Evolutionary conservation across 352 stramenopile genomes (phyloP), one percentile per base, ranked within the genome.

Genomic region (Phytopythium vexans): DNA sequence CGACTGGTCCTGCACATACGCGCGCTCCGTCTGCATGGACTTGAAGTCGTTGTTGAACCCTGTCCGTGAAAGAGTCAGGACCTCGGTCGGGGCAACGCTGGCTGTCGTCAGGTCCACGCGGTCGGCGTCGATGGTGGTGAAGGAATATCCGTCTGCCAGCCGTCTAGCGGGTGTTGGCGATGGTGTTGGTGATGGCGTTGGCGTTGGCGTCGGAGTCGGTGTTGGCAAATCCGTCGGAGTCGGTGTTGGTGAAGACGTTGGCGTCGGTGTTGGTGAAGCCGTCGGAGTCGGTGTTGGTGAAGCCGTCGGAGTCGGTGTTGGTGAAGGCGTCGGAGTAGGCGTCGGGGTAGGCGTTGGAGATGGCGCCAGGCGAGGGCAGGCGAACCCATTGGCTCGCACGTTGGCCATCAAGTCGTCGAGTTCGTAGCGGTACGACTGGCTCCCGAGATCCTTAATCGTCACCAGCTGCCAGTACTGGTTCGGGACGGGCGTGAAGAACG

Each of bases 401-500:
- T 74, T 74, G 27, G 27, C 27, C 12, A 74, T 53, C 9, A 74
- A 49, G 6, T 68, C 49, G 38, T 70, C 54, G 10, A 60, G 65
- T 27, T 70, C 16, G 56, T 72, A 69, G n/a, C 56, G 14, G 56
- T 72, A 72, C 12, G 60, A 69, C 8, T 58, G 47, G 10, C 34
- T n/a, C 3, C 64, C 60, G 7, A 72, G 56, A 10, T 62, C 54
- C n/a, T 66, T 69, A 21, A 58, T 64, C 37, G 63, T 66, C 9
- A 66, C 60, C 3, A 63, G 55, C 35, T 69, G 39, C 60, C 56
- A 68, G 37, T 69, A 72, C 10, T 72, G 49, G 12, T 34, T 52
- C 1, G 56, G 64, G 7, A 64, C 16, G 2, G 36, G 32, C 33
- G 50, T 53, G 52, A 72, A 72, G 40, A 72, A 72, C 27, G 27